Evolutionary conservation across 805 yeast species (phyloP).

Genomic region (Kluyveromyces aestuarii): DNA sequence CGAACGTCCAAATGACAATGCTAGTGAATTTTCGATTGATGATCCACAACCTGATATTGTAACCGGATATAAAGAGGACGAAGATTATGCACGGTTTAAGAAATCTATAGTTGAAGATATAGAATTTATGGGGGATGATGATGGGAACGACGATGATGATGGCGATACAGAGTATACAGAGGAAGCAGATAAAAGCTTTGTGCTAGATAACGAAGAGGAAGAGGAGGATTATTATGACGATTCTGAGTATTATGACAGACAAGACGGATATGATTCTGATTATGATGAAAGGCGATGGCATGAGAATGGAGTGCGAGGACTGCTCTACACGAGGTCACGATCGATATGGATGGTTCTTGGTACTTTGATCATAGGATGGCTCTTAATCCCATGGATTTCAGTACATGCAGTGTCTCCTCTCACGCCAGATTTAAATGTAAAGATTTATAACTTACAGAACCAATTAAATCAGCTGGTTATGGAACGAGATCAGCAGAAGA

Average conservation of each 20-base stretch:
- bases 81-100: constrained; percentile 13
- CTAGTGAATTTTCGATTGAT: constrained; percentile 6
- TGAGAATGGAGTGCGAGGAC: background rate
- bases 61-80: constrained; percentile 7
- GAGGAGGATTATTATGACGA: background rate
- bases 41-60: background rate
- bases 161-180: constrained; percentile 15
- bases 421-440: constrained; percentile 1
- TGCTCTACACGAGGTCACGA: background rate
- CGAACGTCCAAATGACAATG: constrained; percentile 7
- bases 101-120: constrained; percentile 10
- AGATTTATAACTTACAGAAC: constrained; percentile 13
- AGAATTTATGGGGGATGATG: constrained; percentile 12
- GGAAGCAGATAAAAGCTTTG: constrained; percentile 18
- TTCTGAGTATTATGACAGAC: background rate
- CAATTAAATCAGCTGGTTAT: constrained; percentile 24
- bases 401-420: background rate
- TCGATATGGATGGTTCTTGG: background rate
- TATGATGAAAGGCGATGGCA: background rate
- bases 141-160: constrained; percentile 12
- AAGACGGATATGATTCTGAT: background rate
- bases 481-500: constrained; percentile 20
- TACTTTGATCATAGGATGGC: background rate
- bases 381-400: background rate
- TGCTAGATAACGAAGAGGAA: constrained; percentile 10